phyloP scores from a whole-genome alignment of 352 stramenopile species.

The Plasmopara viticola region DNA sequence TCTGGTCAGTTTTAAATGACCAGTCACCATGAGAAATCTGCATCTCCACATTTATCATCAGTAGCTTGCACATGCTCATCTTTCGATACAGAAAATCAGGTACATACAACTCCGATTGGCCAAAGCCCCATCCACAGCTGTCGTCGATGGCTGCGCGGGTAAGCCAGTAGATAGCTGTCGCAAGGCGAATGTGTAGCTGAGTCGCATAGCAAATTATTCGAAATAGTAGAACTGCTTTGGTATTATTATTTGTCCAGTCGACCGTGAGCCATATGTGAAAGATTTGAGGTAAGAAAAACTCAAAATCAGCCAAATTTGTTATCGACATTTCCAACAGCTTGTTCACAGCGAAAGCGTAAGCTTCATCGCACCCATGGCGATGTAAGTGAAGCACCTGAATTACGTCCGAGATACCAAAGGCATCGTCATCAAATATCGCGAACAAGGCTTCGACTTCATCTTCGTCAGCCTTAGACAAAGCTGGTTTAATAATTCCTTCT shows the following conservation, averaged over 20 bases:
- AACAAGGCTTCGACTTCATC: constrained; percentile 57
- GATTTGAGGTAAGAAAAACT: constrained; percentile 80
- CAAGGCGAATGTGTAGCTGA: constrained; percentile 72
- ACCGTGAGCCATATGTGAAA: constrained; percentile 83
- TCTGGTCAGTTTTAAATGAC: constrained; percentile 52
- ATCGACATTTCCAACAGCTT: constrained; percentile 63
- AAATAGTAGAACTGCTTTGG: constrained; percentile 71
- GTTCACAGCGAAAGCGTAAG: constrained; percentile 59
- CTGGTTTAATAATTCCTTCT: constrained; percentile 27
- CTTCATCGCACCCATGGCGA: constrained; percentile 65
- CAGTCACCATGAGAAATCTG: constrained; percentile 58
- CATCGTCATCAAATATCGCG: constrained; percentile 39
- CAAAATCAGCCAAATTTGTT: constrained; percentile 66
- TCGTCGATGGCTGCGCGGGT: constrained; percentile 70
- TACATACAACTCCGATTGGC: constrained; percentile 66
- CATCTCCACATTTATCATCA: constrained; percentile 82
- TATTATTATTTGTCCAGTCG: constrained; percentile 64
- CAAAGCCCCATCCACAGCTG: constrained; percentile 74
- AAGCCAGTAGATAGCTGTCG: constrained; percentile 76
- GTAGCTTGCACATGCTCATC: constrained; percentile 73
- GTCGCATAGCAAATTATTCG: constrained; percentile 66
- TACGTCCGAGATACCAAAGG: constrained; percentile 67
- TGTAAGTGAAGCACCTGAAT: constrained; percentile 81
- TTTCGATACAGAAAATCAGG: constrained; percentile 75
- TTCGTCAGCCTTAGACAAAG: constrained; percentile 42